phyloP scores from a whole-genome alignment of 2,329 filamentous ascomycete genomes.

The Orbilia ellipsospora region DNA sequence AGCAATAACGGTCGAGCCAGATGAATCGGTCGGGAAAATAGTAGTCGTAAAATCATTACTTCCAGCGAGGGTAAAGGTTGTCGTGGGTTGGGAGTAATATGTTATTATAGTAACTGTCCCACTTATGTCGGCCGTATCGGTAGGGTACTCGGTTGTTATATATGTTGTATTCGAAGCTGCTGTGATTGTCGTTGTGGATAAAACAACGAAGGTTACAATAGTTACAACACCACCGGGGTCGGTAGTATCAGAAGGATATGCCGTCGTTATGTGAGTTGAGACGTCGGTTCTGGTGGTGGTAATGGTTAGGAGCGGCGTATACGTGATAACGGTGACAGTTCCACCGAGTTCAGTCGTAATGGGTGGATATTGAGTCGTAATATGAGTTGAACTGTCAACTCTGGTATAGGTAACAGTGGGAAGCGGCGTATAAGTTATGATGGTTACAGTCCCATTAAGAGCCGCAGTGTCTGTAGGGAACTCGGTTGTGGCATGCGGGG shows the following conservation, averaged over 20 bases:
- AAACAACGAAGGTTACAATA: no score
- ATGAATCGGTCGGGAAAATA: neutral
- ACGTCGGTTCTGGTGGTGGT: no score
- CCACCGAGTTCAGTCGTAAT: neutral
- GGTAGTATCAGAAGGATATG: no score
- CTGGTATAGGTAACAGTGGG: neutral
- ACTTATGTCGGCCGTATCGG: neutral
- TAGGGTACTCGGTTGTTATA: neutral
- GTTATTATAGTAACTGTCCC: neutral
- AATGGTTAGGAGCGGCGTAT: no score
- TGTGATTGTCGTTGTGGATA: neutral
- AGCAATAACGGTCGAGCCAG: neutral
- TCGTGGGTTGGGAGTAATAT: neutral
- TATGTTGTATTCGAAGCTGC: neutral
- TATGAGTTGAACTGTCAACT: neutral
- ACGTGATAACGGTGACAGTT: no score
- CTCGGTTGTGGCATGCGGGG: no score
- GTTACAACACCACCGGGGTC: no score
- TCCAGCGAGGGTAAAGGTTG: neutral
- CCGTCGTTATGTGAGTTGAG: no score
- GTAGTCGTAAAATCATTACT: neutral
- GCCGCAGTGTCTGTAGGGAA: no score
- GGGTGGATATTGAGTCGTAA: neutral
- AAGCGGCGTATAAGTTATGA: no score
- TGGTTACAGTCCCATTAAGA: no score